These are phyloP conservation scores for Pichia exigua DNA, from an alignment of 805 yeast species.

Conservation along the genomic window DNA sequence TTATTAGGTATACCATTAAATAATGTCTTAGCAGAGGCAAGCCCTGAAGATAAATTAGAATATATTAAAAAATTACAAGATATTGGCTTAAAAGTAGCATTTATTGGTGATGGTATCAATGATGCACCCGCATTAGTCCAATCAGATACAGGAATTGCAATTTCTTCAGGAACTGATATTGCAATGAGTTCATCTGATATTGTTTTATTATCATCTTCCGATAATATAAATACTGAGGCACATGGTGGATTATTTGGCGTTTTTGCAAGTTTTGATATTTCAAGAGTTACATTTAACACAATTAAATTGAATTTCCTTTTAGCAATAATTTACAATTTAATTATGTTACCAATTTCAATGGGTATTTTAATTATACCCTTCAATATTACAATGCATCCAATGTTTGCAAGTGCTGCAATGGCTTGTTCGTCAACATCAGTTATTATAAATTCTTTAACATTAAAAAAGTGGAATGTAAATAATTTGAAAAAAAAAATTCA, in stretches of 20 bases:
- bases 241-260: conserved; percentile 32
- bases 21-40: conserved; percentile 65
- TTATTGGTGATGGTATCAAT: conserved; percentile 96
- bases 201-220: conserved; percentile 50
- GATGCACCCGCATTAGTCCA: conserved; percentile 94
- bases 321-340: conserved; percentile 76
- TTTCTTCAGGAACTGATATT: conserved; percentile 89
- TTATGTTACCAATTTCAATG: conserved; percentile 92
- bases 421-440: conserved; percentile 89
- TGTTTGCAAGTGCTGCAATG: conserved; percentile 89
- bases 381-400: conserved; percentile 72
- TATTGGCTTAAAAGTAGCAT: conserved; percentile 49
- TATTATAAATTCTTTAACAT: conserved; percentile 64
- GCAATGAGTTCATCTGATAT: conserved; percentile 97
- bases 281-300: conserved; percentile 59
- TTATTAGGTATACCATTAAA: conserved; percentile 57
- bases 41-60: conserved; percentile 70
- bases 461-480: conserved; percentile 52
- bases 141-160: conserved; percentile 85
- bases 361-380: conserved; percentile 75
- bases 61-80: conserved; percentile 52
- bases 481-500: neutral
- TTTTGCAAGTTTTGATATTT: conserved; percentile 56
- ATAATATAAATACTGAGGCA: conserved; percentile 10
- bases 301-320: conserved; percentile 79